Evolutionary conservation across 2,329 filamentous ascomycete genomes (phyloP).

Genomic region (Neopestalotiopsis sp.): DNA sequence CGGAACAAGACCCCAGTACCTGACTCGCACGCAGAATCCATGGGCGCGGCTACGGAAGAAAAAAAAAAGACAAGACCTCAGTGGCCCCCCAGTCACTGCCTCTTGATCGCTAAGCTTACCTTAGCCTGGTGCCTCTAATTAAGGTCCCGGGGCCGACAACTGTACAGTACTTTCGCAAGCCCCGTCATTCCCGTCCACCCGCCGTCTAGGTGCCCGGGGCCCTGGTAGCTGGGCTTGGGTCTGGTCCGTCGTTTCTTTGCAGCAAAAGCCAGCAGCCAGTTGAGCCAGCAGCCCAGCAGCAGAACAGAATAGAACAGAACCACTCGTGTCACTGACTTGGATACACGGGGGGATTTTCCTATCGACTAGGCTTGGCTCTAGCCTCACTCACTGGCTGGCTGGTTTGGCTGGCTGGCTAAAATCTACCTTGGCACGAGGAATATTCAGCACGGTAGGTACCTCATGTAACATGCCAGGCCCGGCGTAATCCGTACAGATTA

Average conservation of each 20-base stretch:
- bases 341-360: neutral
- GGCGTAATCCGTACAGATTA: neutral
- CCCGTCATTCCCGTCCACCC: slow-evolving; percentile 19
- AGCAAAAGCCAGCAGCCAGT: neutral
- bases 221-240: neutral
- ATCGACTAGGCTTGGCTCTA: neutral
- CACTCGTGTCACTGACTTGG: slow-evolving; percentile 10
- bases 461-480: too few species aligned
- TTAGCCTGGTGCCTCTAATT: slow-evolving; percentile 5
- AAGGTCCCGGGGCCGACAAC: neutral
- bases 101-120: neutral
- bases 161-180: slow-evolving; percentile 17
- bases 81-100: too few species aligned
- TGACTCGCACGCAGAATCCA: neutral
- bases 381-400: neutral
- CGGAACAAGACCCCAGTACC: neutral
- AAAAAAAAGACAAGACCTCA: neutral
- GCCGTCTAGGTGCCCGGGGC: neutral
- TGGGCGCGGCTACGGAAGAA: neutral
- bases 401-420: neutral
- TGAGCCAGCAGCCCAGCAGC: neutral
- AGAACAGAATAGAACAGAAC: neutral
- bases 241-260: neutral
- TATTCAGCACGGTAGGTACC: neutral
- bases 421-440: neutral